phyloP scores from a whole-genome alignment of 176 grass and related monocot species.

The Oryza australiensis region DNA sequence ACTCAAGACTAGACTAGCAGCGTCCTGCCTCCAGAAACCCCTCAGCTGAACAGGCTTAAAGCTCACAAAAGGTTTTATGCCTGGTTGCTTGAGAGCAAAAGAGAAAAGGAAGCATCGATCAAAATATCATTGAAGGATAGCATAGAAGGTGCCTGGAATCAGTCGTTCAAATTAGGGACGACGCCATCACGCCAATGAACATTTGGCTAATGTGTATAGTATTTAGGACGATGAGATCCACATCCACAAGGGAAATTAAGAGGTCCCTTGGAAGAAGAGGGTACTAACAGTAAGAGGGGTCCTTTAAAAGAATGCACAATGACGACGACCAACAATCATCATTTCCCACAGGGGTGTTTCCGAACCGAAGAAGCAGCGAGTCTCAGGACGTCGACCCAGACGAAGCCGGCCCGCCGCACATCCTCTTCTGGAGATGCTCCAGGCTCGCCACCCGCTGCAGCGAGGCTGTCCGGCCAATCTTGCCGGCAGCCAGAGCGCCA shows the following conservation, averaged over 20 bases:
- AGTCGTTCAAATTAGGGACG: background rate
- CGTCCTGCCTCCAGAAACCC: no score
- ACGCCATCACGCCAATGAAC: background rate
- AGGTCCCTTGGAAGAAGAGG: background rate
- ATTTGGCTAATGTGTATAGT: background rate
- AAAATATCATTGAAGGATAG: background rate
- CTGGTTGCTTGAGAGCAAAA: background rate
- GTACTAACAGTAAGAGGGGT: background rate
- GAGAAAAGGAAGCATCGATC: no score
- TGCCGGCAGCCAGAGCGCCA: slow-evolving; percentile 18
- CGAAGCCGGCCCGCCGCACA: slow-evolving; percentile 50
- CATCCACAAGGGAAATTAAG: background rate
- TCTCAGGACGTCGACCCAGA: slow-evolving; percentile 47
- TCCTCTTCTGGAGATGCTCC: slow-evolving; percentile 82
- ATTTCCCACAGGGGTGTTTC: slow-evolving; percentile 14
- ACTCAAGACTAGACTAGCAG: no score
- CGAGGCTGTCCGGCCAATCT: slow-evolving; percentile 42
- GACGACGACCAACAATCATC: slow-evolving; percentile 27
- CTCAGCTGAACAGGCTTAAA: no score
- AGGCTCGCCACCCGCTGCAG: slow-evolving; percentile 70
- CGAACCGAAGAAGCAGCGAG: background rate
- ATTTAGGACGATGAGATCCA: background rate
- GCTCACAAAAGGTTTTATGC: background rate
- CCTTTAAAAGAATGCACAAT: slow-evolving; percentile 14
- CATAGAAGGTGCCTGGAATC: background rate